Percentiles rank a stretch among this genome's conserved stretches.
Conservation (phyloP, 495 filamentous ascomycete genomes). For the Daldinia vernicosa region DNA sequence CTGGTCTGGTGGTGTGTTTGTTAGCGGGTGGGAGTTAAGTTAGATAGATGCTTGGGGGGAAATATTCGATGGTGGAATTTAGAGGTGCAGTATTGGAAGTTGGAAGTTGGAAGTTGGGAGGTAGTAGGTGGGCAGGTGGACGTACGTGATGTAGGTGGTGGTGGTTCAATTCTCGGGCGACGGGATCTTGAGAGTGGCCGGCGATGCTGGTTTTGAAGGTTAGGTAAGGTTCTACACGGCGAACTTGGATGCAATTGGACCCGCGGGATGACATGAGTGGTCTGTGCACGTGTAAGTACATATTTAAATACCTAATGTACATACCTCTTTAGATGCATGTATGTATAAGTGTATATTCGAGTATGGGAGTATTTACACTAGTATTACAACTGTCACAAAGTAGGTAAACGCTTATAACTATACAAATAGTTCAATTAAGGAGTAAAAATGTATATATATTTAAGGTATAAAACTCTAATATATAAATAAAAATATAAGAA, state of each 20-base stretch:
- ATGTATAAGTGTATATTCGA: too few species aligned
- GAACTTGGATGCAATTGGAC: slow-evolving; percentile 21
- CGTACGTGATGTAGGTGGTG: not conserved
- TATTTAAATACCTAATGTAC: not conserved
- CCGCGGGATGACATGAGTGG: slow-evolving; percentile 2
- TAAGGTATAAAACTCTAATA: too few species aligned
- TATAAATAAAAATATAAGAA: too few species aligned
- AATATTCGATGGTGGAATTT: not conserved
- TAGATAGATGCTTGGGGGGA: too few species aligned
- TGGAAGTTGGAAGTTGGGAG: not conserved
- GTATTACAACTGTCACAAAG: too few species aligned
- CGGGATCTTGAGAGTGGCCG: slow-evolving; percentile 16
- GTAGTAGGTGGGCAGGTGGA: not conserved
- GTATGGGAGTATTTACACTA: too few species aligned
- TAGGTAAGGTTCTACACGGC: slow-evolving; percentile 13
- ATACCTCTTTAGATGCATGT: too few species aligned
- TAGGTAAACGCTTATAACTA: too few species aligned
- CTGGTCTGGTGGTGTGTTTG: not conserved
- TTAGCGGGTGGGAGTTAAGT: not conserved
- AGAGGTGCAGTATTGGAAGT: not conserved
- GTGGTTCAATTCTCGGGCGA: slow-evolving; percentile 27
- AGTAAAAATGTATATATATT: too few species aligned
- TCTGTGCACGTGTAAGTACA: slow-evolving; percentile 9
- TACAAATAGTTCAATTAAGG: too few species aligned
- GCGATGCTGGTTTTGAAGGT: slow-evolving; percentile 4